These are phyloP conservation scores for Mucor circinelloides DNA, from an alignment of 371 early-diverging fungal species.

Conservation along the genomic window DNA sequence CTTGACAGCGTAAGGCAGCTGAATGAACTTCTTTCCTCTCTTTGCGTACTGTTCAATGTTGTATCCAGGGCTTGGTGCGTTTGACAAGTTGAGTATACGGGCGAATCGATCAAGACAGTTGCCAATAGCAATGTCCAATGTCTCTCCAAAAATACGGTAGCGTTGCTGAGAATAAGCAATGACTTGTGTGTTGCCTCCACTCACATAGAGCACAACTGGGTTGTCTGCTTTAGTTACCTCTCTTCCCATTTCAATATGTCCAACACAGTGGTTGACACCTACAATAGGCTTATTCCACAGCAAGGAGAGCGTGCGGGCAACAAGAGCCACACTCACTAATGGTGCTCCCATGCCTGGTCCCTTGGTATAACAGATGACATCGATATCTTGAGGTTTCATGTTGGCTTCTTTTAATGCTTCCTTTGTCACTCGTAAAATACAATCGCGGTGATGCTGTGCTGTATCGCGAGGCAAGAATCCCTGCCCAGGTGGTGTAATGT, in stretches of 20 bases:
- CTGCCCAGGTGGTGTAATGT: constrained; percentile 96
- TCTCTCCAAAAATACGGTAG: constrained; percentile 99
- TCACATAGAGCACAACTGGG: constrained; percentile 98
- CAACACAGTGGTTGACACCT: constrained; percentile 99
- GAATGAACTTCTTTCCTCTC: constrained; percentile 86
- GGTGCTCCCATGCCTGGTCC: constrained; percentile 99
- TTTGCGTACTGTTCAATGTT: constrained; percentile 98
- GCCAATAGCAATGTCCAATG: constrained; percentile 99
- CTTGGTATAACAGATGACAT: constrained; percentile 97
- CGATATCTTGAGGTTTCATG: constrained; percentile 78
- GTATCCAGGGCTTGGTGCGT: constrained; percentile 98
- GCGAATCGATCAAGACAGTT: constrained; percentile 99
- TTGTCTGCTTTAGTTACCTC: constrained; percentile 96
- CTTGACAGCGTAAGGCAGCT: constrained; percentile 98
- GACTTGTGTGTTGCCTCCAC: constrained; percentile 99
- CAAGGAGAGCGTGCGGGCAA: constrained; percentile 93
- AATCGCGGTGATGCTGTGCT: constrained; percentile 93
- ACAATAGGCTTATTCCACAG: constrained; percentile 95
- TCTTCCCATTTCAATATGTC: constrained; percentile 99
- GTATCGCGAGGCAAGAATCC: constrained; percentile 98
- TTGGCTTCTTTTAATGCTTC: constrained; percentile 83
- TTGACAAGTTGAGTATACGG: constrained; percentile 89
- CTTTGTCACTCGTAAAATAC: constrained; percentile 79
- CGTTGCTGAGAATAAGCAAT: constrained; percentile 95
- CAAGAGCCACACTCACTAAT: constrained; percentile 89